Conservation (phyloP, 2,329 filamentous ascomycete species). For the Diaporthe helianthi region DNA sequence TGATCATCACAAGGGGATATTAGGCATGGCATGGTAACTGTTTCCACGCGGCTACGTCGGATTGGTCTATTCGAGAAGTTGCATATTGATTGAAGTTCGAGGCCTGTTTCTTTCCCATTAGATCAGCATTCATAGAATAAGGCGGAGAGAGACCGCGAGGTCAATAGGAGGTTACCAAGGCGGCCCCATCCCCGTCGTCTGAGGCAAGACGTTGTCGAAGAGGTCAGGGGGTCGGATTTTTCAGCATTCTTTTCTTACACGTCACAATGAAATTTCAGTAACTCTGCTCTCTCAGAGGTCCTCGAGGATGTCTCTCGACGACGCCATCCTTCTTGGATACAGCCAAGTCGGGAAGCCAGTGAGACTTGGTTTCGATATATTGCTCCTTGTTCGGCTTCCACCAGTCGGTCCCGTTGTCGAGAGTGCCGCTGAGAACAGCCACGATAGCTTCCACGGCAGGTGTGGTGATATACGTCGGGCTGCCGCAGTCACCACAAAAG, state of each 20-base stretch:
- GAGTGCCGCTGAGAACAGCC: conserved; percentile 15
- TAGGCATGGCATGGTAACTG: too few relatives aligned
- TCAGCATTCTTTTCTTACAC: background rate
- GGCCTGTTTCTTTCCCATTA: conserved; percentile 1
- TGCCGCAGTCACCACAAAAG: conserved; percentile 28
- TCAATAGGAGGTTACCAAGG: background rate
- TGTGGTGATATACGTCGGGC: conserved; percentile 26
- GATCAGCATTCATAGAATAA: conserved; percentile 14
- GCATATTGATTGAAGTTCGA: background rate
- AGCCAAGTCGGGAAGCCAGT: conserved; percentile 26
- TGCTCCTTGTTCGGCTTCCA: conserved; percentile 30
- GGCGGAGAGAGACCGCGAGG: conserved; percentile 13
- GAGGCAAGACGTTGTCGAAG: background rate
- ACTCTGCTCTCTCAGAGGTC: conserved; percentile 3
- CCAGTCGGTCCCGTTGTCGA: conserved; percentile 18
- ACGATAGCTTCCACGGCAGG: conserved; percentile 16
- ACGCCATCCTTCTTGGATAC: conserved; percentile 16
- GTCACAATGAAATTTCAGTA: conserved; percentile 1
- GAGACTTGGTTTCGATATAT: conserved; percentile 29
- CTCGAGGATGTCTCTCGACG: conserved; percentile 19
- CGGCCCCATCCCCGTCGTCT: background rate
- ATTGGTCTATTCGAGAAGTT: background rate
- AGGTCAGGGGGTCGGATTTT: background rate
- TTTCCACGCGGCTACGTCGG: background rate
- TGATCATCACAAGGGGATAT: background rate